Evolutionary conservation across 345 rosid genomes (phyloP), one percentile per base, ranked within the genome.

Genomic region (Eucalyptus decipiens): DNA sequence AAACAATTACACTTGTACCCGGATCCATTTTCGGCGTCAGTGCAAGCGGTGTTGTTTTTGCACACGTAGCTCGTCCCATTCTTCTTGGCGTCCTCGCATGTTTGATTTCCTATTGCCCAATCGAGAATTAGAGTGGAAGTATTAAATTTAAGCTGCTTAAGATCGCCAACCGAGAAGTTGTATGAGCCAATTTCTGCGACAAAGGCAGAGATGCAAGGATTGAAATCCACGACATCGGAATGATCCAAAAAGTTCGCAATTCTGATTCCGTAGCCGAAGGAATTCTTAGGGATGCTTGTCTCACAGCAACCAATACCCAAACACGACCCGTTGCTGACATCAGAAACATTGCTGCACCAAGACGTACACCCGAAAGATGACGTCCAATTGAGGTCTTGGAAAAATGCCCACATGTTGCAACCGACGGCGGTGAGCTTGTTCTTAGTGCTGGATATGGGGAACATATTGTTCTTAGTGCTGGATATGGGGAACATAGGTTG

Each of bases 251-350:
- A 32, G 67, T 89, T 89, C 1, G 0, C 0, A 2, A 90, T 2
- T 1, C 0, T 0, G 4, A 85, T 80, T 17, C 23, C 40, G 85
- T 87, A 80, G 19, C 21, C 48, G 11, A 2, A 34, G 65, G 83
- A 91, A 62, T 26, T 87, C 89, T 26, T 88, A 88, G 1, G 94
- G 91, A 95, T 89, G 43, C 91, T 86, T 16, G 92, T 90, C 50
- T 95, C 92, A 30, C 96, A 95, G 72, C 95, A 95, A 24, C 93
- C 93, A 8, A 91, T 43, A 11, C 95, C 95, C 34, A 19, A 65
- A 91, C 94, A 95, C 4, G 88, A 34, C 16, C 88, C 89, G 47
- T 21, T 21, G 0, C 28, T 54, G 26, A 54, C 60, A 21, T 54
- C 0, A 0, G 28, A 54, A 8, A 54, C 26, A 23, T 54, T 21